Base-by-base conservation (phyloP, 305 asterid species). In the Plantago coronopus region DNA sequence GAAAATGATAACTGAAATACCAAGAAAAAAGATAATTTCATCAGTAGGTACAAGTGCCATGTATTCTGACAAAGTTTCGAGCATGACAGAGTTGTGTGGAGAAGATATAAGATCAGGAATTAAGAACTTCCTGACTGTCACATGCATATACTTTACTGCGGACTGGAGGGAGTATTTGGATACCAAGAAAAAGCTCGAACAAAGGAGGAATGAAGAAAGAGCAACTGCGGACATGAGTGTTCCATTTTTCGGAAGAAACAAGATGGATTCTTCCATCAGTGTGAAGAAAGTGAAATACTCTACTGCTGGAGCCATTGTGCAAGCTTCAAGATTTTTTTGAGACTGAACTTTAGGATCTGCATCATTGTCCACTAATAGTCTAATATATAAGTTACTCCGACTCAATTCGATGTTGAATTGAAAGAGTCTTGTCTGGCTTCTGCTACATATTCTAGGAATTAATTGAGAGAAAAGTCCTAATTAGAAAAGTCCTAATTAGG, bases 231-330 rank as follows among this genome's bases (percentile, higher is more conserved):
- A 65, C 47, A 73, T 27, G n/a, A 50, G 11, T 7, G 54, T 79
- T 25, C 46, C 57, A 60, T 76, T 73, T 57, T 4, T 76, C 40
- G 61, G 48, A 16, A 62, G 9, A 19, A 73, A 21, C 59, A 70
- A 66, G 50, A 73, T 18, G 58, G 84, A 49, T 29, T 71, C 74
- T 8, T 55, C 65, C 1, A 71, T 12, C 21, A 73, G 65, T 49
- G 14, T 34, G 14, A 79, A 62, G 72, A 76, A 79, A n/a, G 69
- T 59, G 29, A 59, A 76, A 1, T 61, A 3, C 40, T 62, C 21
- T n/a, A 60, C 58, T 48, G 62, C 58, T 48, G 62, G 23, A 37
- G 61, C 68, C 79, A 74, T 70, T 51, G 63, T 38, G 65, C n/a
- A n/a, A 27, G 2, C 20, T 42, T 14, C 6, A 15, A 61, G 31